A percentile compares a stretch with the other conserved stretches of the same genome.
These are phyloP conservation scores for Magnaporthiopsis incrustans DNA, from an alignment of 2,329 filamentous ascomycete genomes.

Conservation along the genomic window DNA sequence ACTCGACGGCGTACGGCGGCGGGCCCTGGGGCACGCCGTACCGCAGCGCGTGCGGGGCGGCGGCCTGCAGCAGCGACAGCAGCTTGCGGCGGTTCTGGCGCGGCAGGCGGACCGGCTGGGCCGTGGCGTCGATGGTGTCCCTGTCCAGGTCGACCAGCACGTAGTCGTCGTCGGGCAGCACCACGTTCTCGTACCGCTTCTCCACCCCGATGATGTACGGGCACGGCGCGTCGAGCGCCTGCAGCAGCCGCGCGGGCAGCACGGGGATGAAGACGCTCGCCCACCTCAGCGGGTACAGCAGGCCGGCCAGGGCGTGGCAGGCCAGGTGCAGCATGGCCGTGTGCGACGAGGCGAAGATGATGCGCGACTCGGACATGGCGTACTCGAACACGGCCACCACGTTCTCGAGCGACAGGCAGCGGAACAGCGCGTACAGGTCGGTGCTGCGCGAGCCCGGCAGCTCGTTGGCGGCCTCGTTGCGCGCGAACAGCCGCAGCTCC, in stretches of 20 bases:
- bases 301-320: slow-evolving; percentile 73
- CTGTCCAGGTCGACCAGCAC: slow-evolving; percentile 90
- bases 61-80: slow-evolving; percentile 76
- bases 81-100: slow-evolving; percentile 87
- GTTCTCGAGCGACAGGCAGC: slow-evolving; percentile 82
- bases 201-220: slow-evolving; percentile 97
- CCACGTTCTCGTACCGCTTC: slow-evolving; percentile 76
- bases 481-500: slow-evolving; percentile 83
- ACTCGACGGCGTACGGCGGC: slow-evolving; percentile 86
- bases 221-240: slow-evolving; percentile 87
- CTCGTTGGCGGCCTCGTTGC: slow-evolving; percentile 89
- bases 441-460: slow-evolving; percentile 84
- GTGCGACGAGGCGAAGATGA: slow-evolving; percentile 92
- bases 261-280: slow-evolving; percentile 90
- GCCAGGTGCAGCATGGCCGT: slow-evolving; percentile 94
- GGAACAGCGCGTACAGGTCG: slow-evolving; percentile 88
- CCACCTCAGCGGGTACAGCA: slow-evolving; percentile 90
- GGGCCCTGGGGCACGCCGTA: slow-evolving; percentile 84
- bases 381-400: slow-evolving; percentile 91
- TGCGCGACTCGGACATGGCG: slow-evolving; percentile 83
- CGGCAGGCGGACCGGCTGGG: slow-evolving; percentile 69
- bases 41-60: slow-evolving; percentile 80
- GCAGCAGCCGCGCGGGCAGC: slow-evolving; percentile 77
- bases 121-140: slow-evolving; percentile 80
- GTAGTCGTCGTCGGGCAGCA: slow-evolving; percentile 90